phyloP scores from a whole-genome alignment of 75 land plant genomes.

The Cunninghamia lanceolata region DNA sequence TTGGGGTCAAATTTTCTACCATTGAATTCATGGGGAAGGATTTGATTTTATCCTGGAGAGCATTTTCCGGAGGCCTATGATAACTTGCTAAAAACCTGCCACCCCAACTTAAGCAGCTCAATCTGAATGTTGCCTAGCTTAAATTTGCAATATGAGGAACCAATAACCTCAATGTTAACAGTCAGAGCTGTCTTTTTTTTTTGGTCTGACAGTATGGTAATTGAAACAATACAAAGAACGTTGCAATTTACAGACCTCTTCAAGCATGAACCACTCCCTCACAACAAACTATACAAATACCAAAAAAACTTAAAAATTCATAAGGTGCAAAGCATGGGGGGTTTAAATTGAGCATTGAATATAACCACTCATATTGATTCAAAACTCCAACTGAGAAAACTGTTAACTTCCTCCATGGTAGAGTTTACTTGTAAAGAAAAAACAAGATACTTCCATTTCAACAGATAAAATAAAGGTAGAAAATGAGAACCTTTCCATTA shows the following conservation, averaged over 20 bases:
- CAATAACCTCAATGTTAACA: not conserved
- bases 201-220: not conserved
- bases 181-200: not conserved
- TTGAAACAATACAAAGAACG: not conserved
- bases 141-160: not conserved
- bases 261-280: not conserved
- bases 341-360: not conserved
- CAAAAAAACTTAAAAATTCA: not conserved
- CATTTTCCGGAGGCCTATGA: not conserved
- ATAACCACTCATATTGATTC: not conserved
- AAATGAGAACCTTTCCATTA: constrained; percentile 80
- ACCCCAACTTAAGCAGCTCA: not conserved
- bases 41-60: not conserved
- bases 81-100: not conserved
- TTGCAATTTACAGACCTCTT: not conserved
- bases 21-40: not conserved
- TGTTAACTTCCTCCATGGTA: not conserved
- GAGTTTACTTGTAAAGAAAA: not conserved
- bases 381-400: not conserved
- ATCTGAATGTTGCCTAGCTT: not conserved
- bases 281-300: not conserved
- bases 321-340: not conserved
- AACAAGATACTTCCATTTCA: not conserved
- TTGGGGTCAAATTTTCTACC: not conserved
- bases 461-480: not conserved